Percentiles rank a stretch among this genome's conserved stretches.
Evolutionary conservation across 768 basidiomycete species (phyloP).

Genomic region (Aureoboletus auriporus): DNA sequence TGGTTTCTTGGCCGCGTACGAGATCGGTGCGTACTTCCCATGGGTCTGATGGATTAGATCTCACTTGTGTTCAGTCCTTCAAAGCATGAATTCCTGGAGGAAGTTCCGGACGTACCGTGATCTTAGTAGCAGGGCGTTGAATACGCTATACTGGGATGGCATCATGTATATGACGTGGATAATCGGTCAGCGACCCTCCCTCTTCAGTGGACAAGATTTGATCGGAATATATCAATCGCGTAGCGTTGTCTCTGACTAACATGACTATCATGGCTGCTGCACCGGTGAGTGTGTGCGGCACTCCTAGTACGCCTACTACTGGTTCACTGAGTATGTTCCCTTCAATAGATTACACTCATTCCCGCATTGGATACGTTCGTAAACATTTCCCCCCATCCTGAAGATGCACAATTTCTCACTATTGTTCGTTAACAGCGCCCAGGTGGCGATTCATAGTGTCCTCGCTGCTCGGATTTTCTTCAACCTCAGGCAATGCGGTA

Average conservation of each 20-base stretch:
- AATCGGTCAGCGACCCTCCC: constrained; percentile 10
- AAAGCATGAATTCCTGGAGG: constrained; percentile 22
- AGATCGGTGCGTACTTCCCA: constrained; percentile 14
- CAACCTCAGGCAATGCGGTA: constrained; percentile 20
- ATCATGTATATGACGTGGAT: constrained; percentile 24
- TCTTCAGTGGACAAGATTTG: not conserved
- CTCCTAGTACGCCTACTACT: no score
- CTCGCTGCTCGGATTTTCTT: constrained; percentile 27
- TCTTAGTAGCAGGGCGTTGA: constrained; percentile 12
- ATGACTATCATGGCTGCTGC: constrained; percentile 14
- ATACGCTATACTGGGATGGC: constrained; percentile 25
- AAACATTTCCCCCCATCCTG: no score
- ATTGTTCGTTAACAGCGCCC: constrained; percentile 15
- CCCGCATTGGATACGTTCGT: constrained; percentile 22
- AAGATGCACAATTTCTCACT: constrained; percentile 5
- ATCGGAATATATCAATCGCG: not conserved
- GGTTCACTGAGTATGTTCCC: not conserved
- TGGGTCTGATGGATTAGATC: not conserved
- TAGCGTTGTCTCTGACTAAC: constrained; percentile 15
- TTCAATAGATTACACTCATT: constrained; percentile 11
- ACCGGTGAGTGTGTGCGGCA: constrained; percentile 12
- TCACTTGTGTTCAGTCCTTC: constrained; percentile 17
- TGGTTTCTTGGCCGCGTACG: constrained; percentile 16
- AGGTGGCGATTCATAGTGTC: constrained; percentile 25
- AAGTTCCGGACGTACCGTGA: constrained; percentile 22